Evolutionary conservation across 495 filamentous ascomycete species (phyloP).

Genomic region (Hyaloscypha variabilis): DNA sequence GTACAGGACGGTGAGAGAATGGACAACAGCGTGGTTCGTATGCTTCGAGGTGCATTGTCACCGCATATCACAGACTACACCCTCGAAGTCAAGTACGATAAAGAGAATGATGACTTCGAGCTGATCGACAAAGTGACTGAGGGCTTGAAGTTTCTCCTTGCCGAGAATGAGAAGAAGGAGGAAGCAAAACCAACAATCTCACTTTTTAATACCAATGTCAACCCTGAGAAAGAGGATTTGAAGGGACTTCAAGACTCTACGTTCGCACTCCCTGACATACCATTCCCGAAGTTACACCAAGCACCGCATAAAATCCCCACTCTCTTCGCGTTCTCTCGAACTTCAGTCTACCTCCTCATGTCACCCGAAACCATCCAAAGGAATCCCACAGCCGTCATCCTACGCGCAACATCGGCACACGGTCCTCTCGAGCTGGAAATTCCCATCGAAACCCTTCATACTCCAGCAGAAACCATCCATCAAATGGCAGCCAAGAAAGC

Average conservation of each 20-base stretch:
- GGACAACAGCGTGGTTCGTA: slow-evolving; percentile 66
- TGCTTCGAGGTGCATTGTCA: slow-evolving; percentile 68
- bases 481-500: slow-evolving; percentile 71
- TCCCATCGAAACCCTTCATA: slow-evolving; percentile 52
- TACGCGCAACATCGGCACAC: slow-evolving; percentile 54
- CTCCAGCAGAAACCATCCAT: slow-evolving; percentile 61
- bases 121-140: slow-evolving; percentile 57
- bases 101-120: slow-evolving; percentile 55
- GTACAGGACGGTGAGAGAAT: slow-evolving; percentile 61
- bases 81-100: slow-evolving; percentile 60
- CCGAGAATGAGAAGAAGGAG: slow-evolving; percentile 17
- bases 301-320: slow-evolving; percentile 62
- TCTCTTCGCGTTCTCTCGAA: slow-evolving; percentile 65
- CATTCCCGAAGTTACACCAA: slow-evolving; percentile 59
- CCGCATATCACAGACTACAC: slow-evolving; percentile 63
- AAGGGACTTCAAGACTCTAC: slow-evolving; percentile 29
- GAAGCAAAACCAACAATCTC: slow-evolving; percentile 50
- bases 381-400: slow-evolving; percentile 55
- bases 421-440: slow-evolving; percentile 64
- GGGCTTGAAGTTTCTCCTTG: slow-evolving; percentile 35
- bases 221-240: slow-evolving; percentile 42
- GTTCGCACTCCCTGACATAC: slow-evolving; percentile 49
- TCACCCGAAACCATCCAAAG: slow-evolving; percentile 46
- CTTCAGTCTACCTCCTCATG: slow-evolving; percentile 64
- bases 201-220: slow-evolving; percentile 53